Percentiles rank a stretch among this genome's conserved stretches.
phyloP scores from a whole-genome alignment of 345 rosid species.

The Arabis hirsuta region DNA sequence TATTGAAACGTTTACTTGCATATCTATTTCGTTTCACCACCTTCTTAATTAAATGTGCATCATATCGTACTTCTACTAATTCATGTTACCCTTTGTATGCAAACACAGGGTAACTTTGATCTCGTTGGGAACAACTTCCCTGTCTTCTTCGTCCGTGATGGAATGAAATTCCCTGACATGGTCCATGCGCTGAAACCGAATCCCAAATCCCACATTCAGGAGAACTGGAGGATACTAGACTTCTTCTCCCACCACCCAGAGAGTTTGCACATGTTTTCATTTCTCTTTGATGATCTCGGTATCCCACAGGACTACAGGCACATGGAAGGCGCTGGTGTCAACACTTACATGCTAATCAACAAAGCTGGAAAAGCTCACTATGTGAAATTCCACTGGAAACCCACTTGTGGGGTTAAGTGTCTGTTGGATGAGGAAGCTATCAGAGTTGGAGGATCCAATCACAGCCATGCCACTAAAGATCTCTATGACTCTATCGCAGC shows the following conservation, averaged over 20 bases:
- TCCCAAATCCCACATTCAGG: slow-evolving; percentile 95
- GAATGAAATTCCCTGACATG: slow-evolving; percentile 95
- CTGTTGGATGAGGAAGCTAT: slow-evolving; percentile 87
- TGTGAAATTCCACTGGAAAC: slow-evolving; percentile 97
- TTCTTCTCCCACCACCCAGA: slow-evolving; percentile 97
- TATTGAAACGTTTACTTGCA: background rate
- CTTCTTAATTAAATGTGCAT: background rate
- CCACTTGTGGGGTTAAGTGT: slow-evolving; percentile 88
- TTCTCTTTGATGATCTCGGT: slow-evolving; percentile 90
- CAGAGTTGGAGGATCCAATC: slow-evolving; percentile 89
- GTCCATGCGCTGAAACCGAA: slow-evolving; percentile 96
- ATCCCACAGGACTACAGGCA: slow-evolving; percentile 94
- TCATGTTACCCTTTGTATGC: slow-evolving; percentile 9
- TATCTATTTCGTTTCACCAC: background rate
- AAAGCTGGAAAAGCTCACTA: slow-evolving; percentile 86
- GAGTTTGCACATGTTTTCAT: slow-evolving; percentile 85
- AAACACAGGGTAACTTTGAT: slow-evolving; percentile 91
- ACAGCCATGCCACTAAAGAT: slow-evolving; percentile 98
- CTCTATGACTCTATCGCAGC: slow-evolving; percentile 90
- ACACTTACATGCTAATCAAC: slow-evolving; percentile 83
- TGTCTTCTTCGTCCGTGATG: slow-evolving; percentile 94
- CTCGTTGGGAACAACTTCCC: slow-evolving; percentile 99
- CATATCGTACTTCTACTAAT: slow-evolving; percentile 1
- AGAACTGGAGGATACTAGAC: slow-evolving; percentile 93
- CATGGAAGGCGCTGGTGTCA: slow-evolving; percentile 93